Evolutionary conservation across 2,329 filamentous ascomycete genomes (phyloP), one percentile per base, ranked within the genome.

Genomic region (Alternaria alternata): DNA sequence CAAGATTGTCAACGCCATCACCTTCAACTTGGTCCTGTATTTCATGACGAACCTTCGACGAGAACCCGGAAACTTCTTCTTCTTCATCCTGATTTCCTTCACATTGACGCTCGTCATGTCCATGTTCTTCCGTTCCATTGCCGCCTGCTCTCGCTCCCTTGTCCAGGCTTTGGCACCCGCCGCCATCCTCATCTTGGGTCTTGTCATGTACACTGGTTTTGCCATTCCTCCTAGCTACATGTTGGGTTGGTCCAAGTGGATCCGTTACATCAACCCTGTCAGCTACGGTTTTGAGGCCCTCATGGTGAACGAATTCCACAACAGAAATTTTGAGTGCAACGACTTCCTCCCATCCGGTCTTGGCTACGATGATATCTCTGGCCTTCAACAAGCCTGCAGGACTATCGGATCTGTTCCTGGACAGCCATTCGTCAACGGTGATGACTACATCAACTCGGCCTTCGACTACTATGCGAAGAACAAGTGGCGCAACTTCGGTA

Each of bases 11-110:
- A 94, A 94, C 69, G 81, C 87, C 1, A 84, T 96, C 64, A 80
- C 87, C 4, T 96, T 96, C 83, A 96, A 96, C 75, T 53, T 94
- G 32, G 84, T 88, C 1, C 79, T 97, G 3, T 97, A 97, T 81
- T 97, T 97, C 79, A 89, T 97, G 87, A 90, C 91, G 0, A 91
- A 93, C 65, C 82, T 97, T 30, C 87, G 91, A 56, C 86, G 92
- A 53, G 88, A 90, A 64, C 82, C 91, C 0, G 90, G 89, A 2
- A 80, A 89, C 0, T 97, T 95, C 83, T 97, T 97, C 84, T 91
- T 93, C 80, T 96, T 92, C 84, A 78, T 93, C 59, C 82, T 97
- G 53, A 86, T 94, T 73, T 90, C 88, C 3, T 92, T 94, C 79
- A 75, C 85, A 59, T 88, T 88, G 1, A 91, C 91, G 0, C 68